phyloP scores from a whole-genome alignment of 1,139 yeast genomes.

The Blastobotrys aristatus region DNA sequence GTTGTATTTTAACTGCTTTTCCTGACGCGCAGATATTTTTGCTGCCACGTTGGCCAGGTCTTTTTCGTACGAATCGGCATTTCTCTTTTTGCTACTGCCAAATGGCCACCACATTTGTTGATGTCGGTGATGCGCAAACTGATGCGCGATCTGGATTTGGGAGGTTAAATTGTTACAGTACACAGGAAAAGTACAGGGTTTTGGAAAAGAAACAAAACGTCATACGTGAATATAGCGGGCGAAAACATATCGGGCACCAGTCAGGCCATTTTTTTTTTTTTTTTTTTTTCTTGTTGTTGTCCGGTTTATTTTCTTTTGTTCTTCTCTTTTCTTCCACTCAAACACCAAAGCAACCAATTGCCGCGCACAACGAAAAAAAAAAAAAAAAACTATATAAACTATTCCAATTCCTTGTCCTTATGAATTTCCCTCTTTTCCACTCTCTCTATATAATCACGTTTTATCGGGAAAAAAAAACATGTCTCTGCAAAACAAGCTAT shows the following conservation, averaged over 20 bases:
- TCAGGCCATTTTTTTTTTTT: conserved; percentile 3
- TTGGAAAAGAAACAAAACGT: no score
- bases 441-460: neutral
- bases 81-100: conserved; percentile 8
- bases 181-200: neutral
- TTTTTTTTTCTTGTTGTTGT: neutral
- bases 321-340: neutral
- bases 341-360: neutral
- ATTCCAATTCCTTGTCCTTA: neutral
- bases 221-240: neutral
- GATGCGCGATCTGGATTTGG: neutral
- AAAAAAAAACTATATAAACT: neutral
- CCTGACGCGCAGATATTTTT: conserved; percentile 26
- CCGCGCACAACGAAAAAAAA: neutral
- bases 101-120: conserved; percentile 13
- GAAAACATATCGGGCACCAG: neutral
- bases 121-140: neutral
- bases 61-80: conserved; percentile 28
- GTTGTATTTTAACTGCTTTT: conserved; percentile 21
- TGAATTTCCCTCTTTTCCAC: neutral
- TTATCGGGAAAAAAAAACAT: conserved; percentile 36
- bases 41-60: conserved; percentile 29
- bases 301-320: neutral
- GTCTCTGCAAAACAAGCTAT: conserved; percentile 89
- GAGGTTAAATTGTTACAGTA: neutral